Percentiles rank a stretch among this genome's conserved stretches.
phyloP scores from a whole-genome alignment of 495 filamentous ascomycete genomes.

The Podospora pseudopauciseta region DNA sequence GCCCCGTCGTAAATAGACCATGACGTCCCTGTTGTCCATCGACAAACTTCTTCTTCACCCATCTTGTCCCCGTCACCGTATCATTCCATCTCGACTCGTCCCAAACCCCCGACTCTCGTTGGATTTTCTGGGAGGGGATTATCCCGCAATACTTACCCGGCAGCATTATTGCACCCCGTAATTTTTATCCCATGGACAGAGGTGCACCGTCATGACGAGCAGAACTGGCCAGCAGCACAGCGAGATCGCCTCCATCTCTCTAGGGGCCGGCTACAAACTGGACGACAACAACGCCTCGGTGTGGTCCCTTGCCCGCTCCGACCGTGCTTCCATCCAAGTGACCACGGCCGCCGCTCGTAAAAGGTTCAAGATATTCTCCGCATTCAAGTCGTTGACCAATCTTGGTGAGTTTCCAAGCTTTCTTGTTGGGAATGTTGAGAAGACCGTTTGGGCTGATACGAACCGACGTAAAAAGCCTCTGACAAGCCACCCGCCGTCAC shows the following conservation, averaged over 20 bases:
- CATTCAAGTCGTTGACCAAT: constrained; percentile 45
- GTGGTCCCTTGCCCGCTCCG: constrained; percentile 8
- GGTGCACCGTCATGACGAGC: constrained; percentile 28
- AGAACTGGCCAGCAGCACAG: constrained; percentile 18
- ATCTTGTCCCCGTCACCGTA: constrained; percentile 3
- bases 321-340: constrained; percentile 13
- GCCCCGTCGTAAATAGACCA: background rate
- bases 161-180: background rate
- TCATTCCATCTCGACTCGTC: background rate
- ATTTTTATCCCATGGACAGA: constrained; percentile 21
- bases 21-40: background rate
- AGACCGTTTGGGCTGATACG: constrained; percentile 1
- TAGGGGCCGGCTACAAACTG: constrained; percentile 7
- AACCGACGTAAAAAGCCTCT: constrained; percentile 19
- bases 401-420: constrained; percentile 32
- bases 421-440: background rate
- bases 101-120: constrained; percentile 17
- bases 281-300: background rate
- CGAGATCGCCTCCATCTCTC: constrained; percentile 13
- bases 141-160: constrained; percentile 10
- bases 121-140: constrained; percentile 7
- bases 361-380: constrained; percentile 42
- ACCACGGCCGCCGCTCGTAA: constrained; percentile 37
- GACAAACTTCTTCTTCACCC: background rate
- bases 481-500: constrained; percentile 23